Evolutionary conservation across 2,329 filamentous ascomycete species (phyloP).

Genomic region (Sporothrix curviconia): DNA sequence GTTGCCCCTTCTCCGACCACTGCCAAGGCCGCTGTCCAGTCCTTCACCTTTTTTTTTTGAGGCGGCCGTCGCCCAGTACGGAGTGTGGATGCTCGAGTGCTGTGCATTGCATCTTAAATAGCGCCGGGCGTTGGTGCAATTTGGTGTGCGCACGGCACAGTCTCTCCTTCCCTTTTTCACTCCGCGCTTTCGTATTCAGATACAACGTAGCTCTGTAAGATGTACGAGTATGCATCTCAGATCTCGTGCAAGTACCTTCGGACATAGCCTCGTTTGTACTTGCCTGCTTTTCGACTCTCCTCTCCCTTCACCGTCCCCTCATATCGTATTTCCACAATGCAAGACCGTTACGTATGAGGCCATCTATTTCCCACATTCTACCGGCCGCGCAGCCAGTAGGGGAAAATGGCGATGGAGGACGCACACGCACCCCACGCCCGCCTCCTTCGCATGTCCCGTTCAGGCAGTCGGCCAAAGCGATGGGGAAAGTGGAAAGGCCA

Average conservation of each 20-base stretch:
- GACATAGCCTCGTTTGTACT: no score
- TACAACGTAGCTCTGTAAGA: no score
- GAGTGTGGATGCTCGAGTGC: no score
- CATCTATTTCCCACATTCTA: constrained; percentile 3
- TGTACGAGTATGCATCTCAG: no score
- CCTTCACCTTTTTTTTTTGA: not conserved
- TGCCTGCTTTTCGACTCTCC: not conserved
- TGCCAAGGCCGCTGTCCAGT: constrained; percentile 8
- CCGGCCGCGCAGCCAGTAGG: not conserved
- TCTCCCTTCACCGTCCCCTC: not conserved
- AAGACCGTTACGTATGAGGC: constrained; percentile 9
- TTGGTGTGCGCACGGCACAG: no score
- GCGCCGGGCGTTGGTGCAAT: no score
- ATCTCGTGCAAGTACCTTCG: no score
- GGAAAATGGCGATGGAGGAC: not conserved
- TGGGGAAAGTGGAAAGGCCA: not conserved
- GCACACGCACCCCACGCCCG: not conserved
- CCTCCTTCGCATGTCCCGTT: not conserved
- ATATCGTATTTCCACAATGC: not conserved
- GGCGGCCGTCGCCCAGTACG: no score
- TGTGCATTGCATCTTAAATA: no score
- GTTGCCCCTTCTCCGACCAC: not conserved
- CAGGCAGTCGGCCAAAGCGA: not conserved
- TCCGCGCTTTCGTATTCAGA: no score
- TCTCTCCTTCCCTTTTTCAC: no score